A percentile compares a stretch with the other conserved stretches of the same genome.
phyloP scores from a whole-genome alignment of 1,139 yeast genomes.

The Kodamaea alishanica region DNA sequence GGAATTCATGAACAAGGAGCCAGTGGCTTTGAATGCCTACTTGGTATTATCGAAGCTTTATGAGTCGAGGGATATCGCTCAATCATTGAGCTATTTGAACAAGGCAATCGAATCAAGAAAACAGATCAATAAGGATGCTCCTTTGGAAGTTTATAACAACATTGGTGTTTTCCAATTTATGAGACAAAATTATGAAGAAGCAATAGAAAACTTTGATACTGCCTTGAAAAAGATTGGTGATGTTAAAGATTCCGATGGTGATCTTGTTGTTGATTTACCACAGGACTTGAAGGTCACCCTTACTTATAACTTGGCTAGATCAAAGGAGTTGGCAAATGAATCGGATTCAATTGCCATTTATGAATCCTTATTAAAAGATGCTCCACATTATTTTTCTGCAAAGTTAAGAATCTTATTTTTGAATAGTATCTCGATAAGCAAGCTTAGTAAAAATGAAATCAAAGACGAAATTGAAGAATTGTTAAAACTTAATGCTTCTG shows the following conservation, averaged over 20 bases:
- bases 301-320: constrained; percentile 61
- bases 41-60: constrained; percentile 63
- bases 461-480: constrained; percentile 53
- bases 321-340: constrained; percentile 47
- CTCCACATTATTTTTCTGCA: constrained; percentile 77
- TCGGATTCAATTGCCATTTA: constrained; percentile 52
- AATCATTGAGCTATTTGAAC: constrained; percentile 53
- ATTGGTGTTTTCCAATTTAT: constrained; percentile 81
- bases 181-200: constrained; percentile 51
- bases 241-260: constrained; percentile 25
- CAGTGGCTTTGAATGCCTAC: constrained; percentile 66
- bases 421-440: constrained; percentile 31
- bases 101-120: constrained; percentile 55
- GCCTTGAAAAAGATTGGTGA: constrained; percentile 37
- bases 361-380: constrained; percentile 47
- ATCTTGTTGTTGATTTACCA: constrained; percentile 23
- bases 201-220: constrained; percentile 40
- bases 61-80: constrained; percentile 58
- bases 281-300: constrained; percentile 45
- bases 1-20: constrained; percentile 46
- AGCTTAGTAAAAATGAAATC: constrained; percentile 40
- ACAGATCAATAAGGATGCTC: constrained; percentile 45
- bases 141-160: constrained; percentile 73
- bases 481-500: constrained; percentile 51
- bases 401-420: constrained; percentile 65